Evolutionary conservation across 2,329 filamentous ascomycete genomes (phyloP), one percentile per base, ranked within the genome.

Genomic region (Lachnellula cervina): DNA sequence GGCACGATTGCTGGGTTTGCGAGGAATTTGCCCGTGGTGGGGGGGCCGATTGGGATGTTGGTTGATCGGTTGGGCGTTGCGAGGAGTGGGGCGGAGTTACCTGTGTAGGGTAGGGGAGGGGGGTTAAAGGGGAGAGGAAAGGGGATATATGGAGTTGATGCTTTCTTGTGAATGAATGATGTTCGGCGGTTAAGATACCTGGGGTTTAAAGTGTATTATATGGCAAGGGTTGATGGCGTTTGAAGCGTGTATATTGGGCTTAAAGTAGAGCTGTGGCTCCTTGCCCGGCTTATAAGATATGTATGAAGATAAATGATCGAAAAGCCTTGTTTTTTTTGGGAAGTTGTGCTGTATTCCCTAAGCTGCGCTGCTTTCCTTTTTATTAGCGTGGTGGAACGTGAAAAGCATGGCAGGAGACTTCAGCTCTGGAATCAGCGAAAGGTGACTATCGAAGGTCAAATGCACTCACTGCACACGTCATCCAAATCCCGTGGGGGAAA

Each of bases 1-100:
- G 89, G 91, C 49, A 97, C 93, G 19, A 92, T 97, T 62, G 89
- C 88, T 0, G 84, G 89, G 16, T 96, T 97, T 68, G 89, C 90
- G 40, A 85, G 89, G 55, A 90, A 89, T 59, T 74, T 96, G 11
- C 93, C 94, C 0, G 80, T 97, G 7, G 77, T 97, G 5, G 93
- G 93, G 3, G 90, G 92, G 4, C 95, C 92, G 67, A 87, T 97
- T 68, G 88, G 89, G 56, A 76, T 82, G 62, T 79, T 78, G 3
- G 78, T 96, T 59, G 89, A 95, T 69, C 82, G 84, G 63, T 69
- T 84, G 61, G 87, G 89, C 0, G 74, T 89, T 38, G 83, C 83
- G 28, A 79, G 86, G 65, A 81, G 87, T 63, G 92, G 91, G 67
- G 81, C 84, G 38, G 89, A 94, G 68, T 72, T 96, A 65, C 89